Conservation (phyloP, 768 basidiomycete species). For the Aureoboletus auriporus region DNA sequence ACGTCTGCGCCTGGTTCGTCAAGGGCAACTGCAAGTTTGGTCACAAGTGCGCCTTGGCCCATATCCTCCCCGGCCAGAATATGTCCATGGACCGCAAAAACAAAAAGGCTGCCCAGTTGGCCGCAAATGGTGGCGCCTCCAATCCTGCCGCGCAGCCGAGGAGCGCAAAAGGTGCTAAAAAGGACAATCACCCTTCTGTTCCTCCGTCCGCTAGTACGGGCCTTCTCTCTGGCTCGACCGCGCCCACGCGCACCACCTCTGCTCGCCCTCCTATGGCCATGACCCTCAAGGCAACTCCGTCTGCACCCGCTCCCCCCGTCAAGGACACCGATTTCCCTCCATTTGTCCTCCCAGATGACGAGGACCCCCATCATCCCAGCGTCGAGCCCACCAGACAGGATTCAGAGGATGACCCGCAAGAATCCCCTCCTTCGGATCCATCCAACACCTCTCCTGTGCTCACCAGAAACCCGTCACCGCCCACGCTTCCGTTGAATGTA, state of each 20-base stretch:
- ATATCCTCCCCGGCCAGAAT: conserved; percentile 89
- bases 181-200: conserved; percentile 28
- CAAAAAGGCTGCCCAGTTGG: conserved; percentile 83
- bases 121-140: conserved; percentile 44
- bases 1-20: conserved; percentile 84
- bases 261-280: conserved; percentile 62
- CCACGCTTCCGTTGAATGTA: conserved; percentile 50
- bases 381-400: background rate
- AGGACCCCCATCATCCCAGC: conserved; percentile 19
- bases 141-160: conserved; percentile 26
- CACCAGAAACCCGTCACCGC: conserved; percentile 37
- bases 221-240: conserved; percentile 55
- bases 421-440: conserved; percentile 1
- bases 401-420: conserved; percentile 11
- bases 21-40: conserved; percentile 89
- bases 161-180: conserved; percentile 35
- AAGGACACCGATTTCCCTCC: conserved; percentile 73
- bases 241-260: conserved; percentile 53
- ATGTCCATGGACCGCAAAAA: conserved; percentile 98
- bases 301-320: conserved; percentile 74
- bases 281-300: conserved; percentile 69
- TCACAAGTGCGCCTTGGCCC: conserved; percentile 87
- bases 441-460: conserved; percentile 11
- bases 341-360: conserved; percentile 63
- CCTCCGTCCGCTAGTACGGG: conserved; percentile 17